Evolutionary conservation across 805 yeast species (phyloP).

Genomic region (Millerago galiae): DNA sequence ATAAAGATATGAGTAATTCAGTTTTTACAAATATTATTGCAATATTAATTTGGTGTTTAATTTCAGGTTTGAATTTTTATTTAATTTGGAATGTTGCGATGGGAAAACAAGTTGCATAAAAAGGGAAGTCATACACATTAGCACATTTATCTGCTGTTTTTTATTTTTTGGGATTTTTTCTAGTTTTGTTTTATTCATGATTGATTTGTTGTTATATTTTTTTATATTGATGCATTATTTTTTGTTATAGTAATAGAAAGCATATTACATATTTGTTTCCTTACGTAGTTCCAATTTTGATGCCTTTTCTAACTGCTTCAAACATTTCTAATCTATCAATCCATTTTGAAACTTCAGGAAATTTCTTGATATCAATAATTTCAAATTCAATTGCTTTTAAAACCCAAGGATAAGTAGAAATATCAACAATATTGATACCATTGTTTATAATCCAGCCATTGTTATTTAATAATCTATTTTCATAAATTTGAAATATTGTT

Average conservation of each 20-base stretch:
- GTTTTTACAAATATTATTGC: constrained; percentile 46
- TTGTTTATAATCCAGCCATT: constrained; percentile 6
- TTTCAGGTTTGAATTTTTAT: constrained; percentile 63
- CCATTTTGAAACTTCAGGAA: constrained; percentile 3
- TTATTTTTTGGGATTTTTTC: neutral
- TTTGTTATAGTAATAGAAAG: neutral
- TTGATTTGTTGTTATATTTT: neutral
- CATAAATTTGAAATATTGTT: constrained; percentile 2
- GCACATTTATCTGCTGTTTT: constrained; percentile 11
- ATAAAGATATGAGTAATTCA: constrained; percentile 33
- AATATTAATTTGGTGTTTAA: constrained; percentile 38
- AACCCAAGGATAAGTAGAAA: constrained; percentile 7
- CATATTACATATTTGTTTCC: no score
- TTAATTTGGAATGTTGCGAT: constrained; percentile 40
- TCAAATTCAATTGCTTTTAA: neutral
- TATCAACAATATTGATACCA: constrained; percentile 6
- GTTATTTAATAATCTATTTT: constrained; percentile 1
- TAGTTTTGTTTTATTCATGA: neutral
- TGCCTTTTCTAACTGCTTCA: constrained; percentile 5
- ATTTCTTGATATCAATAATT: neutral
- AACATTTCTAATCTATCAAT: constrained; percentile 7
- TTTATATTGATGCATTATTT: neutral
- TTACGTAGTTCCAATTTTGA: neutral
- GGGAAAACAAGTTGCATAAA: constrained; percentile 30
- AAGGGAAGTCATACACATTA: no score